Evolutionary conservation across 495 filamentous ascomycete species (phyloP), one percentile per base, ranked within the genome.

Genomic region (Umbilicaria muhlenbergii): DNA sequence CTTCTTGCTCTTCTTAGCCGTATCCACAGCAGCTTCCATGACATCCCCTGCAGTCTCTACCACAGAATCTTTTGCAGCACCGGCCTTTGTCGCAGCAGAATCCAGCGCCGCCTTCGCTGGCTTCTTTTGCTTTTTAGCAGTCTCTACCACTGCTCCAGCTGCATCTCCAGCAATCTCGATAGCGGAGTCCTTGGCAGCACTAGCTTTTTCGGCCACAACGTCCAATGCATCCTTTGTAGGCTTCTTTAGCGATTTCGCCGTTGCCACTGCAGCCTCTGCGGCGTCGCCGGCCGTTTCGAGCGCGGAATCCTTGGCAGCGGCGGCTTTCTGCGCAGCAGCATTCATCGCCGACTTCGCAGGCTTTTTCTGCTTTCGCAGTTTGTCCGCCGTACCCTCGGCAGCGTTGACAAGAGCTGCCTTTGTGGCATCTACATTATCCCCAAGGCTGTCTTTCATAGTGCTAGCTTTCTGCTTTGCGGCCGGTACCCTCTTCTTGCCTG

Each of bases 21-120:
- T 21, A 21, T 21, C 19, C 19, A 21, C 19, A 21, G 19, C 19
- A 21, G 52, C 54, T 28, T 53, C 48, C 19, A 52, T 56, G 34
- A 52, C 46, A 51, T 56, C 41, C 44, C 59, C 58, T 50, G 62
- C 57, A 17, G 51, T 44, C 44, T 63, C 60, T 32, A 53, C 47
- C 19, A 39, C 37, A 1, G 41, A 17, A 6, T 32, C 31, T 31
- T 47, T 50, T 8, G 16, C n/a, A n/a, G 37, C 32, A 3, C 45
- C 43, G 18, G 46, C 47, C 7, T 46, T 39, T 10, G 54, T 45
- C 19, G 45, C 35, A 1, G 8, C 6, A 28, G 24, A 7, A 28
- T 28, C 24, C 24, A 28, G 8, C 0, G 6, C 24, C 0, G 5
- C 8, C 24, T 28, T 28, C 8, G 24, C 8, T 7, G 24, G 24